Evolutionary conservation across 441 rosid genomes (phyloP), one percentile per base, ranked within the genome.

Genomic region (Aquilaria agallochum): DNA sequence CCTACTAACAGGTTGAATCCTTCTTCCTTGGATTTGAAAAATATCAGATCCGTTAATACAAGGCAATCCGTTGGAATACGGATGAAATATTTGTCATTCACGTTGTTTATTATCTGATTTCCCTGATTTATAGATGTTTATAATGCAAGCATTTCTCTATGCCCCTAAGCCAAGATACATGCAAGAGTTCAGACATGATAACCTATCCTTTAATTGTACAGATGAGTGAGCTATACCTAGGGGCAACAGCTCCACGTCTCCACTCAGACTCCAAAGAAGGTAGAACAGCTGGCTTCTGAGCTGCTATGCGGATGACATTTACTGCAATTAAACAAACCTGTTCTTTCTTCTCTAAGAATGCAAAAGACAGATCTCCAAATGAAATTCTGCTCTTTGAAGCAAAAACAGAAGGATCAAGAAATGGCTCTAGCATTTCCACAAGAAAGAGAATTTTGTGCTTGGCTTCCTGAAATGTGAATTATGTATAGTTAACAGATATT

Each of bases 391-490:
- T 84, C 73, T 75, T 83, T 33, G 78, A 65, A 56, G 82, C 70
- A 63, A 68, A 66, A 55, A 90, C 80, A 59, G 83, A 90, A 68
- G 89, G 89, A 78, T 86, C 95, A 59, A 90, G 85, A 70, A 86
- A 88, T 73, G 91, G 91, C 75, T 88, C 97, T 67, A 90, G 79
- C 90, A 90, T 84, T 80, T 90, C 97, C 69, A 90, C 67, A 58
- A 90, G 90, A 72, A 90, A 90, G 51, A 90, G 89, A 81, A 90
- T 88, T 74, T 73, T 81, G 72, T 82, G 91, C 82, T 90, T 86
- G 55, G 81, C 93, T 73, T 84, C 93, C 97, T 90, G 85, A 67
- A 77, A 76, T 15, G 63, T 60, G 60, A 50, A 56, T 14, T 20
- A 62, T 2, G 58, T 27, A 56, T 55, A 72, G 48, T 59, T 67